Evolutionary conservation across 805 yeast species (phyloP).

Genomic region (Priceomyces fermenticarens): DNA sequence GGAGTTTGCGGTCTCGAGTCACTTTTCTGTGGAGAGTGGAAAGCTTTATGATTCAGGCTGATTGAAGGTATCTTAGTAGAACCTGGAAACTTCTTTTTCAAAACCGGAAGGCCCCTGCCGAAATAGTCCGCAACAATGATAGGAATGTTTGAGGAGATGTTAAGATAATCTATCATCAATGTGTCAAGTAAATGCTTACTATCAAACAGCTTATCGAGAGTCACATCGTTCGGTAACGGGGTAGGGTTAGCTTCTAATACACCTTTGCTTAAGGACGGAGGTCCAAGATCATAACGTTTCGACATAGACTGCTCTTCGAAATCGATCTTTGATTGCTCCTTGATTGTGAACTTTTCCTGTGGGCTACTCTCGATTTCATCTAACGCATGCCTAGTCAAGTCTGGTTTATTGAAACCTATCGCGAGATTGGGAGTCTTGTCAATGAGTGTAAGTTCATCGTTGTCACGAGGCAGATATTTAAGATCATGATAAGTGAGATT

Average conservation of each 20-base stretch:
- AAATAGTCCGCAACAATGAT: slow-evolving; percentile 19
- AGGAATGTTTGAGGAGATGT: slow-evolving; percentile 22
- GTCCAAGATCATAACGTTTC: too few relatives aligned
- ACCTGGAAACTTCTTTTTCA: slow-evolving; percentile 16
- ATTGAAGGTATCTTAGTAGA: slow-evolving; percentile 24
- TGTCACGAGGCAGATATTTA: slow-evolving; percentile 4
- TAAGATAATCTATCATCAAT: not conserved
- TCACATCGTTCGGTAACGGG: too few relatives aligned
- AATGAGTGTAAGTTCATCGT: slow-evolving; percentile 15
- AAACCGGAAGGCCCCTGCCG: slow-evolving; percentile 18
- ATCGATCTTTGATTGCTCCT: not conserved
- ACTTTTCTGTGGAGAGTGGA: slow-evolving; percentile 20
- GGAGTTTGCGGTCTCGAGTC: slow-evolving; percentile 3
- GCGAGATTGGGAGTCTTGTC: slow-evolving; percentile 8
- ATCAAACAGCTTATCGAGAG: not conserved
- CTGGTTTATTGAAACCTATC: not conserved
- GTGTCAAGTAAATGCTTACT: not conserved
- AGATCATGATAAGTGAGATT: not conserved
- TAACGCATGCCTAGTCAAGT: too few relatives aligned
- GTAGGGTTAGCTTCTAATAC: too few relatives aligned
- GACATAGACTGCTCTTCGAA: too few relatives aligned
- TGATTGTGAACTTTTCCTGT: not conserved
- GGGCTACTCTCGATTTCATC: too few relatives aligned
- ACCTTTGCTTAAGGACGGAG: too few relatives aligned
- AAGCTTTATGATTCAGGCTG: slow-evolving; percentile 28